Conservation (phyloP, 495 filamentous ascomycete genomes). For the Aspergillus kassunensis region DNA sequence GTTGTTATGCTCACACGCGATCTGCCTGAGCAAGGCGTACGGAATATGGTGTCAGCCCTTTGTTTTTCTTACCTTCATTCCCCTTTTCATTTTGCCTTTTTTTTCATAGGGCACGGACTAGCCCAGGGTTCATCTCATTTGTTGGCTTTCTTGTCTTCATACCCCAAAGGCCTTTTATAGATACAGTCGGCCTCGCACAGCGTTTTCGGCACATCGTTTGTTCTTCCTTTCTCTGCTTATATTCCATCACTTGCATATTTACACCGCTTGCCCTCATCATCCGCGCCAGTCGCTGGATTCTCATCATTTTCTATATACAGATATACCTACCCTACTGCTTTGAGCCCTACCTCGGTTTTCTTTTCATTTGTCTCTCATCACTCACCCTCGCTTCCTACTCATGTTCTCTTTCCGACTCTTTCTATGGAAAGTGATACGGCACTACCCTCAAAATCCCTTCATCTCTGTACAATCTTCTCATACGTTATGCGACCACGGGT, state of each 20-base stretch:
- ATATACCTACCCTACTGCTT: slow-evolving; percentile 15
- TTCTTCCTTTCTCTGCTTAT: slow-evolving; percentile 21
- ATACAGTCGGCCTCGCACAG: slow-evolving; percentile 40
- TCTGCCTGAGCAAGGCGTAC: slow-evolving; percentile 34
- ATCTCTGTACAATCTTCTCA: slow-evolving; percentile 21
- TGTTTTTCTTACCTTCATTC: slow-evolving; percentile 16
- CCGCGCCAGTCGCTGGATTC: slow-evolving; percentile 36
- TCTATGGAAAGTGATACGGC: slow-evolving; percentile 13
- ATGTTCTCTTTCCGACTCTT: slow-evolving; percentile 3
- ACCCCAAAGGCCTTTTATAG: slow-evolving; percentile 43
- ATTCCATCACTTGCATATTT: slow-evolving; percentile 28
- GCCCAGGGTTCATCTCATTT: slow-evolving; percentile 24
- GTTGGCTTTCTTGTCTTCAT: slow-evolving; percentile 30
- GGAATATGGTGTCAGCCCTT: slow-evolving; percentile 30
- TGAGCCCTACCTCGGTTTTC: slow-evolving; percentile 16
- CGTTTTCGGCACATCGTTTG: slow-evolving; percentile 26
- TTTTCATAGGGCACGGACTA: slow-evolving; percentile 21
- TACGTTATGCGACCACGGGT: slow-evolving; percentile 24
- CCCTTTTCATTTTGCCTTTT: slow-evolving; percentile 15
- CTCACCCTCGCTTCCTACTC: slow-evolving; percentile 14
- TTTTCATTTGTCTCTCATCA: slow-evolving; percentile 31
- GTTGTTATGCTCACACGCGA: slow-evolving; percentile 20
- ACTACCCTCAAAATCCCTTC: slow-evolving; percentile 17
- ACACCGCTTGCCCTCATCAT: slow-evolving; percentile 30
- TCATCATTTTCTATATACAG: slow-evolving; percentile 24